Percentiles rank a stretch among this genome's conserved stretches.
Evolutionary conservation across 169 alveolate genomes (phyloP).

Genomic region (Plasmodium sp.): DNA sequence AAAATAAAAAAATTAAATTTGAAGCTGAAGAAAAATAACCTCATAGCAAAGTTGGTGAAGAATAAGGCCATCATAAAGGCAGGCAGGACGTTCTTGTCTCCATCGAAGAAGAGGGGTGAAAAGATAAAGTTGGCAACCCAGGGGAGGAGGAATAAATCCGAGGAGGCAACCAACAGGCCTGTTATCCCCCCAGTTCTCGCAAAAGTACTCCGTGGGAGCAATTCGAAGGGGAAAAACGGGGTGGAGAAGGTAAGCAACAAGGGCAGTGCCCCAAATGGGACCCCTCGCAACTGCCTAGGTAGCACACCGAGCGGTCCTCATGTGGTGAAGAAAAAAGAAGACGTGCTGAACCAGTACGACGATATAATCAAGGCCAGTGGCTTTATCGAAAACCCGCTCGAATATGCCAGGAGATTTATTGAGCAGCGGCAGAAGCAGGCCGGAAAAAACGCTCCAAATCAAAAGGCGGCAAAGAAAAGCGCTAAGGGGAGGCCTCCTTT

Average conservation of each 20-base stretch:
- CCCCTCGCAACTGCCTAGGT: neutral
- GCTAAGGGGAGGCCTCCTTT: neutral
- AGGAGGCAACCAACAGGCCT: neutral
- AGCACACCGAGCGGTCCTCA: neutral
- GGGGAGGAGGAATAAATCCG: neutral
- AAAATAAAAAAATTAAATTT: constrained; percentile 58
- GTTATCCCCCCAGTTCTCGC: neutral
- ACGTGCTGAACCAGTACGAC: constrained; percentile 45
- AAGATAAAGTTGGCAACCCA: neutral
- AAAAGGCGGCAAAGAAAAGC: neutral
- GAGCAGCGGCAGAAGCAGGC: neutral
- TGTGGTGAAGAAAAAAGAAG: neutral
- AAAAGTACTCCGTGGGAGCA: neutral
- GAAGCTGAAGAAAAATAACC: constrained; percentile 53
- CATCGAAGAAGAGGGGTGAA: neutral
- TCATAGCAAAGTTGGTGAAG: constrained; percentile 59
- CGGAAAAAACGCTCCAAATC: neutral
- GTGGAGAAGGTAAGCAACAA: neutral
- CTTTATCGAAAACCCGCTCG: constrained; percentile 51
- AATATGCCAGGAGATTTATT: constrained; percentile 43
- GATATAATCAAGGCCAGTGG: constrained; percentile 11
- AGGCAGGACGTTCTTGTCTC: neutral
- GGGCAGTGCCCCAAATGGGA: neutral
- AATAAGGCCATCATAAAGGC: constrained; percentile 35
- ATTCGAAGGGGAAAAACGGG: neutral